Percentiles rank a stretch among this genome's conserved stretches.
Evolutionary conservation across 2,329 filamentous ascomycete genomes (phyloP).

Genomic region (Aspergillus ochraceoroseus): DNA sequence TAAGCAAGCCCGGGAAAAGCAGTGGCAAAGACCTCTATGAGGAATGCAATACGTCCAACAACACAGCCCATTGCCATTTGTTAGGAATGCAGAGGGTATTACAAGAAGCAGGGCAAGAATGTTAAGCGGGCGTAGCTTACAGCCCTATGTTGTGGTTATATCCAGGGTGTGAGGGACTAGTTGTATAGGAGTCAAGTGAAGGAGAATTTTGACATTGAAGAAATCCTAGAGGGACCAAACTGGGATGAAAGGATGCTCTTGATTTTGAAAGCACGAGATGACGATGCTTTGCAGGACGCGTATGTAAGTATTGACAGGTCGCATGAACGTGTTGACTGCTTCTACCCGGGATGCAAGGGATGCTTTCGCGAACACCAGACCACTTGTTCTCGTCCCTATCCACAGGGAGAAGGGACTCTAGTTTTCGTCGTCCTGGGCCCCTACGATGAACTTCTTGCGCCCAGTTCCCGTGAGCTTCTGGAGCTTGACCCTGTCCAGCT

Average conservation of each 20-base stretch:
- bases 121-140: conserved; percentile 21
- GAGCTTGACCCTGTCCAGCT: conserved; percentile 84
- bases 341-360: conserved; percentile 33
- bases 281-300: conserved; percentile 26
- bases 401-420: conserved; percentile 34
- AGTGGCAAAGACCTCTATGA: conserved; percentile 30
- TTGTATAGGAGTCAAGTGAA: conserved; percentile 18
- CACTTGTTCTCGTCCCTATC: conserved; percentile 27
- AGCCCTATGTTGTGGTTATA: conserved; percentile 17
- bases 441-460: conserved; percentile 83
- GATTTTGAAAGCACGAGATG: conserved; percentile 27
- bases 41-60: conserved; percentile 34
- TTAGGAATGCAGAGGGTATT: conserved; percentile 33
- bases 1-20: conserved; percentile 21
- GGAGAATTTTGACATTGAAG: conserved; percentile 18
- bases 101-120: conserved; percentile 31
- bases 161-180: conserved; percentile 19
- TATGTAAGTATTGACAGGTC: conserved; percentile 29
- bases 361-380: conserved; percentile 20
- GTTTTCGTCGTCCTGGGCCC: conserved; percentile 61
- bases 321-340: conserved; percentile 36
- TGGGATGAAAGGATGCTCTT: conserved; percentile 23
- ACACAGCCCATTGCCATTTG: conserved; percentile 19
- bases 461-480: conserved; percentile 80
- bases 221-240: conserved; percentile 13